Base-by-base conservation (phyloP, 192 early-diverging fungal genomes). In the Chytriomyces confervae region DNA sequence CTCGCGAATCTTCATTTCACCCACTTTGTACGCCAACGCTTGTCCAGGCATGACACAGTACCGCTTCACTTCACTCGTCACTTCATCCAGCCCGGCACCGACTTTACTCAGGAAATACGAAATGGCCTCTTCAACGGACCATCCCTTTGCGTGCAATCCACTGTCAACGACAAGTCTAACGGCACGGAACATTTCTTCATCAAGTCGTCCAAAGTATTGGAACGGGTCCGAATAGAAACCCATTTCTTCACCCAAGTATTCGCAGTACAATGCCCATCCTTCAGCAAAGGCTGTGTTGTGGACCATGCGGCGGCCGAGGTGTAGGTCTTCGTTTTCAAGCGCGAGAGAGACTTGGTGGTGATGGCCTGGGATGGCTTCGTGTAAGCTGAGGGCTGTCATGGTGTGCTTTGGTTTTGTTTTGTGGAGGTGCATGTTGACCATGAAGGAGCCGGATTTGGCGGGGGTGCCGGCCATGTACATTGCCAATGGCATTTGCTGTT, bases 171-270 rank as follows among this genome's bases (percentile, higher is more conserved):
- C 82, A 36, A 83, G 72, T 20, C 82, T 64, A 49, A 80, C 47
- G 2, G 82, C 82, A 46, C 82, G 71, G 36, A 69, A 61, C 79
- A 80, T 80, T 47, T 83, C 82, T 6, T 76, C 24, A 27, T 80
- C 75, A 27, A 70, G 44, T 23, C 83, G 61, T 6, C 83, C 83
- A 76, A 79, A 82, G 24, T 77, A 72, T 23, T 77, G 57, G 23
- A 81, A 76, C n/a, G 80, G 69, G 62, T 78, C 77, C 9, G 36
- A 62, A 61, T 84, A 84, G 46, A 84, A 65, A 11, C 78, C 81
- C 84, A 84, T 79, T 69, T 84, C 80, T 45, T 79, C 77, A 18
- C 80, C 84, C 2, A 84, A 62, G 49, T 66, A 72, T 61, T 84
- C 84, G 50, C 65, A 68, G 61, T 84, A 84, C 7, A 84, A 50